Evolutionary conservation across 768 basidiomycete species (phyloP).

Genomic region (Termitomyces heimii): DNA sequence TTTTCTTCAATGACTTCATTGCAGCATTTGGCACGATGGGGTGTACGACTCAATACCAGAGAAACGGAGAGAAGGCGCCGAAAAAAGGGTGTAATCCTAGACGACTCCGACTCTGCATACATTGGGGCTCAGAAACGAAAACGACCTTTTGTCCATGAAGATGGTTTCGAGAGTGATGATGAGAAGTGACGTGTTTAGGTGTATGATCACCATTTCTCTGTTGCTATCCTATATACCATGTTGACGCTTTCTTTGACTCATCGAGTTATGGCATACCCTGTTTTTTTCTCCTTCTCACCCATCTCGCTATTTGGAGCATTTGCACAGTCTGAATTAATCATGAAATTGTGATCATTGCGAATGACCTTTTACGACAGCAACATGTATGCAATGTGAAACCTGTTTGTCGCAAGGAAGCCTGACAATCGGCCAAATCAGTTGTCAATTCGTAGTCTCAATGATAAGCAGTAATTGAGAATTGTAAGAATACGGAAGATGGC

Average conservation of each 20-base stretch:
- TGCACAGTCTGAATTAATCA: not conserved
- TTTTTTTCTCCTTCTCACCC: not conserved
- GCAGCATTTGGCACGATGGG: slow-evolving; percentile 49
- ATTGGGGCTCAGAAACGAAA: not conserved
- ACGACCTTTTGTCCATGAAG: not conserved
- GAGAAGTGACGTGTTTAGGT: not conserved
- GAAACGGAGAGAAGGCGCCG: slow-evolving; percentile 51
- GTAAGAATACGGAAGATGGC: not conserved
- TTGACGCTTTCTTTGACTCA: not conserved
- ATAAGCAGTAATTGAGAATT: not conserved
- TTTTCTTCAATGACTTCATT: not conserved
- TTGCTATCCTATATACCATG: not conserved
- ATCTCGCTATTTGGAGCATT: too few species aligned
- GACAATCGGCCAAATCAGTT: not conserved
- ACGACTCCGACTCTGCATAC: not conserved
- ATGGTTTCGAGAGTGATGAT: not conserved
- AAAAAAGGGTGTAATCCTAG: slow-evolving; percentile 23
- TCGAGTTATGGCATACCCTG: not conserved
- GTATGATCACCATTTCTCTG: not conserved
- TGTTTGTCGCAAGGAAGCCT: not conserved
- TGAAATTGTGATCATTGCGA: not conserved
- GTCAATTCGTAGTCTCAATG: not conserved
- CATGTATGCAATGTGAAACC: not conserved
- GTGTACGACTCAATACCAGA: slow-evolving; percentile 53
- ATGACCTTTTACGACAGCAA: not conserved